A percentile compares a stretch with the other conserved stretches of the same genome.
Evolutionary conservation across 2,329 filamentous ascomycete genomes (phyloP).

Genomic region (Aureobasidium melanogenum): DNA sequence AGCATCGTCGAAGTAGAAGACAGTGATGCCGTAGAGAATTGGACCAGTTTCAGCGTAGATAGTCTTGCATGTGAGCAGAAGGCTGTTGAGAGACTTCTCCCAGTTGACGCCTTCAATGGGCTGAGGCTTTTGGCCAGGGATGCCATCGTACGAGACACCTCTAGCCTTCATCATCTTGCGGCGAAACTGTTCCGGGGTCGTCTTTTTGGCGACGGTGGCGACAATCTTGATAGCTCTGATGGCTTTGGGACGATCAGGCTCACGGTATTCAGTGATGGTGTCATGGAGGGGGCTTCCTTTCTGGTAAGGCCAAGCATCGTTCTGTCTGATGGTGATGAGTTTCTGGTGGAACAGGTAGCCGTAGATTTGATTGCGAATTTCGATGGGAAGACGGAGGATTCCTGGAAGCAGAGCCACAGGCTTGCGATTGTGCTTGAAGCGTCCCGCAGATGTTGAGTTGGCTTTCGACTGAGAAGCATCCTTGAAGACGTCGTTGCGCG

Average conservation of each 20-base stretch:
- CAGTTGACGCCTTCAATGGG: background rate
- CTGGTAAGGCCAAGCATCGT: background rate
- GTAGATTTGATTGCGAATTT: conserved; percentile 9
- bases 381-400: background rate
- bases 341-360: background rate
- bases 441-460: background rate
- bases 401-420: background rate
- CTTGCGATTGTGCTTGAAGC: background rate
- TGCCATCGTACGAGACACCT: background rate
- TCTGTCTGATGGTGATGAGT: background rate
- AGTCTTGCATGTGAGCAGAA: background rate
- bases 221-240: background rate
- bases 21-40: background rate
- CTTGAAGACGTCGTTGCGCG: background rate
- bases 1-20: conserved; percentile 12
- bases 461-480: background rate
- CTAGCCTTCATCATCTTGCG: background rate
- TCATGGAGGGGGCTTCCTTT: background rate
- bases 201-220: background rate
- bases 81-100: background rate
- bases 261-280: background rate
- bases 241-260: background rate
- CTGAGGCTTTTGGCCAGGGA: background rate
- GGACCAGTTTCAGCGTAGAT: background rate
- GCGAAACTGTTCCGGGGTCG: background rate